A percentile compares a stretch with the other conserved stretches of the same genome.
Conservation (phyloP, 768 basidiomycete genomes). For the Amanita fuliginea region DNA sequence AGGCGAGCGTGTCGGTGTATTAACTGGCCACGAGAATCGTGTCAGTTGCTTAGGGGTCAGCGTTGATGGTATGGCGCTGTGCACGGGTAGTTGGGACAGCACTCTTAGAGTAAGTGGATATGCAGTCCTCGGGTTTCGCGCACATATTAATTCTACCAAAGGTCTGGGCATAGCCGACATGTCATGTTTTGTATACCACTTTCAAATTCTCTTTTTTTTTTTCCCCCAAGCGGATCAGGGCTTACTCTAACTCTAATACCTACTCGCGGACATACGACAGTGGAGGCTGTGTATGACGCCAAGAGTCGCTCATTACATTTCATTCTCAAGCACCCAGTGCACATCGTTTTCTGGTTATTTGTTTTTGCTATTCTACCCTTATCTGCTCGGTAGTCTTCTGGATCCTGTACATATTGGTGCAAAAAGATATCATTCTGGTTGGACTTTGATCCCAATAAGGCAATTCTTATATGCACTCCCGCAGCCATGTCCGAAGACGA, state of each 20-base stretch:
- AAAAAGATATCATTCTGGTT: neutral
- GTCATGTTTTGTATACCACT: slow-evolving; percentile 1
- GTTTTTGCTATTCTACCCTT: neutral
- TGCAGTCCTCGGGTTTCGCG: neutral
- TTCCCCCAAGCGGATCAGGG: neutral
- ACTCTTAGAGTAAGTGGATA: slow-evolving; percentile 69
- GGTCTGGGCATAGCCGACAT: slow-evolving; percentile 71
- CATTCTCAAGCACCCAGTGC: neutral
- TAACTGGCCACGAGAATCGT: slow-evolving; percentile 97
- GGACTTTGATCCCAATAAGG: slow-evolving; percentile 10
- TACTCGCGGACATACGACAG: slow-evolving; percentile 1
- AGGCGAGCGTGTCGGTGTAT: slow-evolving; percentile 94
- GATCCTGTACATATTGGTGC: slow-evolving; percentile 1
- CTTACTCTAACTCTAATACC: neutral
- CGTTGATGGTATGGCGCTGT: slow-evolving; percentile 95
- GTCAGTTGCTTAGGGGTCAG: slow-evolving; percentile 95
- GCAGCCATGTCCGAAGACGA: slow-evolving; percentile 55
- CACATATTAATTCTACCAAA: slow-evolving; percentile 17
- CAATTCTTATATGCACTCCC: neutral
- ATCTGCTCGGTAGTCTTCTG: neutral
- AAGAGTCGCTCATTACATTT: neutral
- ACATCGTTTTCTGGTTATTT: neutral
- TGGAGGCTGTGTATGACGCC: neutral
- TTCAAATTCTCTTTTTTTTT: neutral
- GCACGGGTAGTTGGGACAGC: slow-evolving; percentile 98